These are phyloP conservation scores for Hypomyces perniciosus DNA, from an alignment of 2,329 filamentous ascomycete species.

Conservation along the genomic window DNA sequence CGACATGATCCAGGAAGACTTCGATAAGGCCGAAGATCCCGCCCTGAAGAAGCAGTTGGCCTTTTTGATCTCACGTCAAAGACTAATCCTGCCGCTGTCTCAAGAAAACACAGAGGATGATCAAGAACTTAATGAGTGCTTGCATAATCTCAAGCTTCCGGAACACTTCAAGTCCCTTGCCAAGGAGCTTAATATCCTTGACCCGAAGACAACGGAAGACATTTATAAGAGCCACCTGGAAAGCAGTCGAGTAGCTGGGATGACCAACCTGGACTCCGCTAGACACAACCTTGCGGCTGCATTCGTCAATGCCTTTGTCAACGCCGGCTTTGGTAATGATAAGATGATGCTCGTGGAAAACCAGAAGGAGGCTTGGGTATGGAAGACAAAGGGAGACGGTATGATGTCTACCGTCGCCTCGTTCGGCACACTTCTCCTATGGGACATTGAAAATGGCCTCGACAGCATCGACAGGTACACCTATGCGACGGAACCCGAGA, in stretches of 20 bases:
- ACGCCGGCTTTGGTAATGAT: conserved; percentile 90
- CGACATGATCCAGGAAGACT: conserved; percentile 74
- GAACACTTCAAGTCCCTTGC: conserved; percentile 91
- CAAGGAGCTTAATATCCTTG: conserved; percentile 93
- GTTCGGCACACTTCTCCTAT: conserved; percentile 81
- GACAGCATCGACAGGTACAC: conserved; percentile 95
- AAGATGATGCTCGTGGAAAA: conserved; percentile 95
- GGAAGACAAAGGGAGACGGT: conserved; percentile 98
- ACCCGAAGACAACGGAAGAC: conserved; percentile 94
- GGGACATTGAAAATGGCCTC: conserved; percentile 88
- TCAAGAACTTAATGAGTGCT: conserved; percentile 69
- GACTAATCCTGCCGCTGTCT: conserved; percentile 70
- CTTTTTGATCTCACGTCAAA: conserved; percentile 86
- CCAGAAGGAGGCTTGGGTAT: conserved; percentile 90
- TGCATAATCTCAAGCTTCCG: conserved; percentile 81
- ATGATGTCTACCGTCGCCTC: conserved; percentile 97
- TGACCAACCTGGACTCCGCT: conserved; percentile 93
- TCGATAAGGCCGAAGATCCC: conserved; percentile 72
- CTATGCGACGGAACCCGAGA: conserved; percentile 70
- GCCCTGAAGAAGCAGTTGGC: conserved; percentile 88
- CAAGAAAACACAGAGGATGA: conserved; percentile 60
- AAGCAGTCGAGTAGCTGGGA: conserved; percentile 83
- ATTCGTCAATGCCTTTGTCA: conserved; percentile 96
- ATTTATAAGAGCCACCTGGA: conserved; percentile 99
- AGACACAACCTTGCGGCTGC: conserved; percentile 92